A percentile compares a stretch with the other conserved stretches of the same genome.
Evolutionary conservation across 495 filamentous ascomycete genomes (phyloP).

Genomic region (Articulospora tetracladia): DNA sequence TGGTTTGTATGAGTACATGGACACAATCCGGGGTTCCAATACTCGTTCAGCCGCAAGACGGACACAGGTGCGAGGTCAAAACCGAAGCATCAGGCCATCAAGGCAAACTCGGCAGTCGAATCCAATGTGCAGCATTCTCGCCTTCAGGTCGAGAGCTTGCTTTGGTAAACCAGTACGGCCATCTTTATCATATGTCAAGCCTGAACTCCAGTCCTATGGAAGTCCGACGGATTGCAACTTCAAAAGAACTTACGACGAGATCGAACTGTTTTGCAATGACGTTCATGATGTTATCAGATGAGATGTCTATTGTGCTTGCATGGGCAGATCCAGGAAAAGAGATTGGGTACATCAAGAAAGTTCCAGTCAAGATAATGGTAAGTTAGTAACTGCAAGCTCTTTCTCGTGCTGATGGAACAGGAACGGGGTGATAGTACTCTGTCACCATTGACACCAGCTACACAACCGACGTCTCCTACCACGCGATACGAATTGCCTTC

Average conservation of each 20-base stretch:
- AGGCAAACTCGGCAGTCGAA: constrained; percentile 29
- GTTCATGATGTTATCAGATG: constrained; percentile 30
- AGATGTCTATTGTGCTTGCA: constrained; percentile 31
- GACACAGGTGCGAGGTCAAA: constrained; percentile 29
- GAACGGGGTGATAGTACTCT: background rate
- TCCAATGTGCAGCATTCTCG: constrained; percentile 34
- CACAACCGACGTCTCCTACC: background rate
- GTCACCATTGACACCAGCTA: constrained; percentile 7
- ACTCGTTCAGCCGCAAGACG: constrained; percentile 32
- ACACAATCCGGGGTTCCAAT: constrained; percentile 34
- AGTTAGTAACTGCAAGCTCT: background rate
- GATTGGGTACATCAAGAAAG: constrained; percentile 30
- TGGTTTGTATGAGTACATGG: constrained; percentile 35
- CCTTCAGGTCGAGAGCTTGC: constrained; percentile 29
- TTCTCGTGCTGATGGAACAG: background rate
- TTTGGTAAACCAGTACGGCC: constrained; percentile 34
- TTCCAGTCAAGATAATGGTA: constrained; percentile 20
- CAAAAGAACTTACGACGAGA: constrained; percentile 30
- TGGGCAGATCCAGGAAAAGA: constrained; percentile 31
- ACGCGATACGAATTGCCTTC: constrained; percentile 11
- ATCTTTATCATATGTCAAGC: constrained; percentile 32
- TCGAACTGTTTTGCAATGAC: constrained; percentile 31
- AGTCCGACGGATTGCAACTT: constrained; percentile 25
- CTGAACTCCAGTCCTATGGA: constrained; percentile 32
- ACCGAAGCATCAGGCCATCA: constrained; percentile 23